These are phyloP conservation scores for Pouteria glomerata DNA, from an alignment of 148 eudicot species.

Conservation along the genomic window DNA sequence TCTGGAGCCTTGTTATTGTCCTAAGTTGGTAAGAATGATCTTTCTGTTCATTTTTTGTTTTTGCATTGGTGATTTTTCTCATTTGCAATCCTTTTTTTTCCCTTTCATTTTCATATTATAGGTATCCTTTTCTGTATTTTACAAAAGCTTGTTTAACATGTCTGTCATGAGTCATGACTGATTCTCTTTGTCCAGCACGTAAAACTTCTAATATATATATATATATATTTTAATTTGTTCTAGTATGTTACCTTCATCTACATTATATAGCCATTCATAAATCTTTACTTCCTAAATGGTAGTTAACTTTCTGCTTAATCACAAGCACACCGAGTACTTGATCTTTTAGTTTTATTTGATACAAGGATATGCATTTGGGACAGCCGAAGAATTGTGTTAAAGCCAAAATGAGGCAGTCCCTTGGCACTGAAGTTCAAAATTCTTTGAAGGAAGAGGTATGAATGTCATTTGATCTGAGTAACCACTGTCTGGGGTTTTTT, in stretches of 20 bases:
- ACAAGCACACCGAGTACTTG: background rate
- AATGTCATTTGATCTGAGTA: background rate
- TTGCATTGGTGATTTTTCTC: background rate
- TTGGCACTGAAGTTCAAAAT: constrained; percentile 23
- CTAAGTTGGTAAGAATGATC: constrained; percentile 20
- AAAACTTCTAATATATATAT: background rate
- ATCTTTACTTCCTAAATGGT: no score
- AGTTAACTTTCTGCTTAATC: background rate
- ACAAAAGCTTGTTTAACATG: background rate
- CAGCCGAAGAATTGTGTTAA: constrained; percentile 17
- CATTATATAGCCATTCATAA: no score
- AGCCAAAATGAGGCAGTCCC: constrained; percentile 19
- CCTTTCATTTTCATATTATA: background rate
- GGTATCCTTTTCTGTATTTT: background rate
- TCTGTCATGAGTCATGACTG: background rate
- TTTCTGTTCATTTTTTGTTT: background rate
- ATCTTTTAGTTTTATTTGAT: background rate
- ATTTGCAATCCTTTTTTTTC: no score
- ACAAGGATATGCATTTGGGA: constrained; percentile 27
- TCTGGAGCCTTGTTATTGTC: constrained; percentile 16
- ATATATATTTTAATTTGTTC: no score
- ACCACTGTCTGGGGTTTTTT: background rate
- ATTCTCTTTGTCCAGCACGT: background rate
- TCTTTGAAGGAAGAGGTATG: constrained; percentile 42
- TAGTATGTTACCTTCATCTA: no score